Conservation (phyloP, 2,329 filamentous ascomycete genomes). For the Podosphaera fusca region DNA sequence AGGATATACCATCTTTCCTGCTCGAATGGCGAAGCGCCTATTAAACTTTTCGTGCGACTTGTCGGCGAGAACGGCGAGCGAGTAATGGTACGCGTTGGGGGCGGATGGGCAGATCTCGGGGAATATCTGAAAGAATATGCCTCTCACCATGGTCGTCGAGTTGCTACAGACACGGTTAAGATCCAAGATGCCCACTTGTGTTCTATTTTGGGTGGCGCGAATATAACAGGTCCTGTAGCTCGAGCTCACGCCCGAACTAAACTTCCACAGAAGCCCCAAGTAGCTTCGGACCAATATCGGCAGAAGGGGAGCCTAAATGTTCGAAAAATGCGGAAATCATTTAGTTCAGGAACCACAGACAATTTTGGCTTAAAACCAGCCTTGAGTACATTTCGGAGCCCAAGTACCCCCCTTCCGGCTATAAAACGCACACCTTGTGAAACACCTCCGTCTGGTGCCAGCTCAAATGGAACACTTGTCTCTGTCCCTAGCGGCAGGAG, state of each 20-base stretch:
- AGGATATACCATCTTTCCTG: conserved; percentile 81
- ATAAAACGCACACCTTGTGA: conserved; percentile 3
- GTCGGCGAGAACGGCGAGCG: conserved; percentile 78
- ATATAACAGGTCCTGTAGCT: conserved; percentile 9
- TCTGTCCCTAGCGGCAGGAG: conserved; percentile 4
- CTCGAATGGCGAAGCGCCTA: conserved; percentile 61
- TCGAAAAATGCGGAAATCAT: conserved; percentile 11
- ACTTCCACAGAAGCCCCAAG: conserved; percentile 2
- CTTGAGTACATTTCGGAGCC: conserved; percentile 4
- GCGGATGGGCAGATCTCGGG: conserved; percentile 91
- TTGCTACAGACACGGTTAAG: conserved; percentile 30
- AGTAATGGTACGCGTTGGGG: conserved; percentile 93
- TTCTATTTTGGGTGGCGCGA: conserved; percentile 9
- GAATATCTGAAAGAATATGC: conserved; percentile 91
- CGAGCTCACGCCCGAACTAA: conserved; percentile 17
- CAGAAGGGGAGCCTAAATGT: conserved; percentile 12
- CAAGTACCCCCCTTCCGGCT: conserved; percentile 9
- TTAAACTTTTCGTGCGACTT: conserved; percentile 82
- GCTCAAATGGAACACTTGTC: conserved; percentile 1
- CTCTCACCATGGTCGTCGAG: conserved; percentile 64
- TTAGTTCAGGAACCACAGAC: conserved; percentile 2
- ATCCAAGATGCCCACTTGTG: conserved; percentile 28
- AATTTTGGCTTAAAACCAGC: neutral
- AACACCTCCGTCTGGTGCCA: conserved; percentile 4
- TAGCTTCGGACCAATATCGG: conserved; percentile 9